Evolutionary conservation across 805 yeast species (phyloP), one percentile per base, ranked within the genome.

Genomic region (Metschnikowia lunata): DNA sequence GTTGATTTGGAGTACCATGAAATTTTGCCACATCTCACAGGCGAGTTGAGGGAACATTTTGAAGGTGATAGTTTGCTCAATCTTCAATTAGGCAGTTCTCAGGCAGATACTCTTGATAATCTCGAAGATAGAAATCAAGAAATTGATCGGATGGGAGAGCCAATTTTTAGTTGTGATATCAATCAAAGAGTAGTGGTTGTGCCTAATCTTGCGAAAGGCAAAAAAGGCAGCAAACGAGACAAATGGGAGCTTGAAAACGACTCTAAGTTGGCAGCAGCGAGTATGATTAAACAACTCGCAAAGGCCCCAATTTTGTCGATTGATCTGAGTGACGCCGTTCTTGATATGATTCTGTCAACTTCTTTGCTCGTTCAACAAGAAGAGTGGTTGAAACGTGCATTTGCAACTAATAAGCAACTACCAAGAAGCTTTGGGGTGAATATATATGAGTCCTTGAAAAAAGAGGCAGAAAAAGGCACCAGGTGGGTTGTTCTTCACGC

Each of bases 341-440:
- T 93, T 48, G 91, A 89, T 40, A 85, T 89, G 76, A 85, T 91
- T 33, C 74, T 85, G 11, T 76, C 83, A 2, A 84, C 90, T 0
- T 83, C 95, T 0, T 63, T 88, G n/a, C 71, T 74, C 27, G 88
- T 80, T 49, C 82, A 80, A 39, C 53, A 40, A 18, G 95, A 88
- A 49, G 91, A 87, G 72, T 83, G 88, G 88, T 68, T 83, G 41
- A 76, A 95, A 55, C 85, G 86, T 52, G 88, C 91, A 5, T 86
- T 90, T 7, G 88, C 91, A 14, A 78, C 85, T 3, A 59, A 62
- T 12, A 81, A 87, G n/a, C 85, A 80, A 54, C 71, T 93, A 4
- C 95, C 96, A 12, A 74, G 88, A 61, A 88, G 89, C 43, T 90
- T 85, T 64, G 83, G 91, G 8, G 67, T 79, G 14, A 82, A 80